Percentiles rank a stretch among this genome's conserved stretches.
Conservation (phyloP, 2,329 filamentous ascomycete genomes). For the Venturia nashicola region DNA sequence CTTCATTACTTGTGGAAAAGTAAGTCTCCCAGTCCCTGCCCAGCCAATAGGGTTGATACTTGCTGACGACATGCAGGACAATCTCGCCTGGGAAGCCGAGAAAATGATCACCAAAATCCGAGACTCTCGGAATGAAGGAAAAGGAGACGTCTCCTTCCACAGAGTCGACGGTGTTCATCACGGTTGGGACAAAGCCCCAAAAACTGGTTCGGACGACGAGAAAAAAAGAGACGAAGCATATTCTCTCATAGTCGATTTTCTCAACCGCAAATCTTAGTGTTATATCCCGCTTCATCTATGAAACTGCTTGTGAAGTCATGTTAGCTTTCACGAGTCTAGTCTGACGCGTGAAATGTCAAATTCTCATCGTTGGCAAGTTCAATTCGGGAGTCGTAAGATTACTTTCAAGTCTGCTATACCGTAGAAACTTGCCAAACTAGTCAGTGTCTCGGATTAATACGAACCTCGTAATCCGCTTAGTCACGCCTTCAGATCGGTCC, state of each 20-base stretch:
- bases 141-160: conserved; percentile 15
- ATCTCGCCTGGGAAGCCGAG: conserved; percentile 24
- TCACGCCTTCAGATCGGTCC: no score
- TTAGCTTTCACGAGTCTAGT: no score
- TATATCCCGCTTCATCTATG: not conserved
- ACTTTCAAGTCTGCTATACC: no score
- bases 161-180: conserved; percentile 23
- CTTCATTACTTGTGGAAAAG: conserved; percentile 18
- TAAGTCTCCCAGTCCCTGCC: not conserved
- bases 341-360: no score
- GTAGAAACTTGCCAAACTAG: no score
- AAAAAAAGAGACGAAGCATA: conserved; percentile 1
- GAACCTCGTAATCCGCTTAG: no score
- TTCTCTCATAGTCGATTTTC: not conserved
- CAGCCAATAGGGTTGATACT: not conserved
- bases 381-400: no score
- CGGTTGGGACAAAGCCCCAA: conserved; percentile 25
- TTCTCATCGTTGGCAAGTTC: no score
- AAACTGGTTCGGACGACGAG: not conserved
- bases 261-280: not conserved
- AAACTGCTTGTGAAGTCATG: no score
- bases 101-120: conserved; percentile 20
- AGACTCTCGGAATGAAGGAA: conserved; percentile 5
- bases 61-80: conserved; percentile 22
- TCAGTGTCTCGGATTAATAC: no score